Base-by-base conservation (phyloP, 2,329 filamentous ascomycete genomes). In the Lachnellula hyalina region DNA sequence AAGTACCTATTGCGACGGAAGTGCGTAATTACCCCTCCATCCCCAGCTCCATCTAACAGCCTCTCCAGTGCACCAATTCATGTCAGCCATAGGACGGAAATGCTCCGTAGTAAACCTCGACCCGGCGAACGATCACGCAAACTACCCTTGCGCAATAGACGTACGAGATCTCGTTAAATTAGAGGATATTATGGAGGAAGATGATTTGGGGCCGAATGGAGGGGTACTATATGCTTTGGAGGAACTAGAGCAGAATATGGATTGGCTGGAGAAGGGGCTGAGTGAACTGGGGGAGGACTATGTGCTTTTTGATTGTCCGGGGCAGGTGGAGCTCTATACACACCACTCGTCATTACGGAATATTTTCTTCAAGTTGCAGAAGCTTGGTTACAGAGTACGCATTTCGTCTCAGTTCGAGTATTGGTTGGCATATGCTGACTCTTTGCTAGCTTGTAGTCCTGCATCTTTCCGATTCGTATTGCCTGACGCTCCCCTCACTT, bases 1-100 rank as follows among this genome's bases (percentile, higher is more conserved):
- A 76, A 96, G 91, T 61, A 99, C 94, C 7, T 96, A 96, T 71
- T 97, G 93, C 77, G 90, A 97, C 84, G 94, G 94, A 69, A 96
- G 84, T 86, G 72, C 71, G 83, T 68, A 38, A 47, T 19, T 14
- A 19, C 28, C 38, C 52, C 25, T 40, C 34, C 5, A 9, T 19
- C 9, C 6, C 28, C 9, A 32, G 9, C 28, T 32, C 28, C 8
- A 32, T 32, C 28, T 32, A 32, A 32, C 28, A 12, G 9, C 28
- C 28, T 25, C 44, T 47, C 9, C 56, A 86, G 84, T 99, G 89
- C 90, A 96, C 69, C 94, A 99, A 75, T 99, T 99, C 75, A 87
- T 97, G 80, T 87, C 87, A 62, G 93, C 94, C 60, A 96, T 99
- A 70, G 91, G 92, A 57, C 87, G 94, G 54, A 92, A 95, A 72